A percentile compares a stretch with the other conserved stretches of the same genome.
Conservation (phyloP, 2,329 filamentous ascomycete genomes). For the Calonectria pauciramosa region DNA sequence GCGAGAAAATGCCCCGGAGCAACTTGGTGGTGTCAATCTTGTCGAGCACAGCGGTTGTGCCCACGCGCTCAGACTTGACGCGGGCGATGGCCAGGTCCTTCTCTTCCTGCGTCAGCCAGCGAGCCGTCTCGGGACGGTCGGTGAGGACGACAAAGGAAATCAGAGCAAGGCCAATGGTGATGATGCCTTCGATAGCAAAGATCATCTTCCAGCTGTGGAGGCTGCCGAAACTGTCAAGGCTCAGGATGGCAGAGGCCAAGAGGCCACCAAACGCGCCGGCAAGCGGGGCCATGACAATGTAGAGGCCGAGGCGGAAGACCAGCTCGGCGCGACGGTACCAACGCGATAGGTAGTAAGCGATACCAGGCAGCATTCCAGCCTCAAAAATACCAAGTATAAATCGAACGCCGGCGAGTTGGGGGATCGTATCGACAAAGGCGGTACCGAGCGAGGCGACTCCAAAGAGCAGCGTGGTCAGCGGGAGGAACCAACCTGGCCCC, state of each 20-base stretch:
- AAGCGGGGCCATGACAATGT: conserved; percentile 11
- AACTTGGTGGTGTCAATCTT: conserved; percentile 5
- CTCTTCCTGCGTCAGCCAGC: conserved; percentile 8
- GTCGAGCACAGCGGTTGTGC: neutral
- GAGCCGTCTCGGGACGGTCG: neutral
- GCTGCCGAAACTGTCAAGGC: neutral
- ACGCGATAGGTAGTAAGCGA: neutral
- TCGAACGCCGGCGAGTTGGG: neutral
- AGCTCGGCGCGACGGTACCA: conserved; percentile 5
- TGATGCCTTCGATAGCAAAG: neutral
- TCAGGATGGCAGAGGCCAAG: neutral
- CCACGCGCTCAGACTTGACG: conserved; percentile 7
- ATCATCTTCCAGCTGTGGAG: neutral
- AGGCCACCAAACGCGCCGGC: neutral
- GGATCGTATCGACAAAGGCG: neutral
- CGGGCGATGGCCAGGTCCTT: neutral
- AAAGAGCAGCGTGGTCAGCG: neutral
- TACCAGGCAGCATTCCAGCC: neutral
- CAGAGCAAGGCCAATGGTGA: neutral
- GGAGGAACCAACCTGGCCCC: conserved; percentile 8
- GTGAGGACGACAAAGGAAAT: neutral
- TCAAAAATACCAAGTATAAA: conserved; percentile 5
- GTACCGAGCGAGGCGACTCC: neutral
- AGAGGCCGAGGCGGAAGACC: conserved; percentile 1
- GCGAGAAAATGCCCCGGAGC: neutral